Conservation (phyloP, 345 rosid species). For the Populus deltoides region DNA sequence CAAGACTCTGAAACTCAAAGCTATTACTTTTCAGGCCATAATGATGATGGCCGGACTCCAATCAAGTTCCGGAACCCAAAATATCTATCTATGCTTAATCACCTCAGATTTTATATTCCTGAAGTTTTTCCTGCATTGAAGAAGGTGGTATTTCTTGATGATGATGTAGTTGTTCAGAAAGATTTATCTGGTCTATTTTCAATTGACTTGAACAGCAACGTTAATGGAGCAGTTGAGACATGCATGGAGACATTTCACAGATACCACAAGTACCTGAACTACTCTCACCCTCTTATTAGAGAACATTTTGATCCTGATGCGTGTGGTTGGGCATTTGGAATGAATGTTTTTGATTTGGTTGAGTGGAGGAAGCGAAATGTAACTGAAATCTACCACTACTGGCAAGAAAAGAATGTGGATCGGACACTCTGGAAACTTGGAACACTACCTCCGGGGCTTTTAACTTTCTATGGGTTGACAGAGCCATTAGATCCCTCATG, state of each 20-base stretch:
- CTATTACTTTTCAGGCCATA: conserved; percentile 85
- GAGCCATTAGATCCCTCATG: conserved; percentile 75
- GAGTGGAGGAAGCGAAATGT: conserved; percentile 92
- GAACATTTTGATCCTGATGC: conserved; percentile 93
- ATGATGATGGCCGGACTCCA: conserved; percentile 63
- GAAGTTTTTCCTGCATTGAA: conserved; percentile 79
- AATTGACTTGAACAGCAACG: conserved; percentile 65
- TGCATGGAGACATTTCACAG: conserved; percentile 97
- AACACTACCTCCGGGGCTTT: conserved; percentile 81
- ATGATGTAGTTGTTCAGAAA: conserved; percentile 71
- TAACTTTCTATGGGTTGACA: conserved; percentile 86
- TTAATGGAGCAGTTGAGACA: conserved; percentile 96
- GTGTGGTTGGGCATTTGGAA: conserved; percentile 97
- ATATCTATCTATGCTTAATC: conserved; percentile 89
- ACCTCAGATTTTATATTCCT: conserved; percentile 84
- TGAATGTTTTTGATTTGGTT: conserved; percentile 84
- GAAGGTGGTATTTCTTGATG: conserved; percentile 86
- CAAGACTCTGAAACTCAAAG: conserved; percentile 89
- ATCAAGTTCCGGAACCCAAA: conserved; percentile 91
- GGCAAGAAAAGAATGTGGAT: conserved; percentile 89
- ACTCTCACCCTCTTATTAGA: conserved; percentile 67
- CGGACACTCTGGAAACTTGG: conserved; percentile 92
- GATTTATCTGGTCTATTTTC: conserved; percentile 40
- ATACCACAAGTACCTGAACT: conserved; percentile 44
- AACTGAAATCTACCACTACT: conserved; percentile 81